Percentiles rank a stretch among this genome's conserved stretches.
phyloP scores from a whole-genome alignment of 306 rosid genomes.

The Prunus mume region DNA sequence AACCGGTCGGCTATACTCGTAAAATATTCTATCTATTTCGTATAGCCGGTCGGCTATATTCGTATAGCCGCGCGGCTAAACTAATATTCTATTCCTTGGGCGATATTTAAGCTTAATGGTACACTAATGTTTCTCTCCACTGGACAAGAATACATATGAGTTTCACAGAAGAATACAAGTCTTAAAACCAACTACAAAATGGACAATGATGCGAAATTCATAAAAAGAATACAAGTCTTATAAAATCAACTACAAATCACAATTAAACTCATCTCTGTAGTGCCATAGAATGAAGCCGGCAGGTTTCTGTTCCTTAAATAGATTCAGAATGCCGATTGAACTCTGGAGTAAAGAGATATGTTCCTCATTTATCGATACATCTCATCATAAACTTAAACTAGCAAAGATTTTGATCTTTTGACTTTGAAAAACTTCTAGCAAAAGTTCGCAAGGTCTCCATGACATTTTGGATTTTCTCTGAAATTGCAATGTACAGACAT shows the following conservation, averaged over 20 bases:
- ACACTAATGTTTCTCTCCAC: background rate
- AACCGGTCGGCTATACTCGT: no score
- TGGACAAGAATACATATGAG: background rate
- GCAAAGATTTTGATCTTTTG: constrained; percentile 17
- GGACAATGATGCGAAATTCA: background rate
- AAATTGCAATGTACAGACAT: constrained; percentile 59
- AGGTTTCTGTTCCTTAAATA: background rate
- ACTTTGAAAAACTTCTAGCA: constrained; percentile 31
- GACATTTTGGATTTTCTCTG: constrained; percentile 57
- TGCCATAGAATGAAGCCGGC: background rate
- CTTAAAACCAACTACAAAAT: background rate
- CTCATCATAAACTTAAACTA: background rate
- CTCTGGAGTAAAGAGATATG: background rate
- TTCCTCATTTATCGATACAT: background rate
- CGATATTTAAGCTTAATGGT: background rate
- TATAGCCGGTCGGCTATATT: no score
- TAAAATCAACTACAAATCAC: background rate
- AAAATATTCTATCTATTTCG: no score
- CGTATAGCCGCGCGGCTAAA: no score
- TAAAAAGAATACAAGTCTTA: background rate
- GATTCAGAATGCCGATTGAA: background rate
- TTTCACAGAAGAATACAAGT: background rate
- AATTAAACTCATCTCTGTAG: background rate
- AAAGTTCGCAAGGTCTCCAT: constrained; percentile 64
- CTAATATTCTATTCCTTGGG: no score